Evolutionary conservation across 176 grass and related monocot species (phyloP).

Genomic region (Tillandsia leiboldiana): DNA sequence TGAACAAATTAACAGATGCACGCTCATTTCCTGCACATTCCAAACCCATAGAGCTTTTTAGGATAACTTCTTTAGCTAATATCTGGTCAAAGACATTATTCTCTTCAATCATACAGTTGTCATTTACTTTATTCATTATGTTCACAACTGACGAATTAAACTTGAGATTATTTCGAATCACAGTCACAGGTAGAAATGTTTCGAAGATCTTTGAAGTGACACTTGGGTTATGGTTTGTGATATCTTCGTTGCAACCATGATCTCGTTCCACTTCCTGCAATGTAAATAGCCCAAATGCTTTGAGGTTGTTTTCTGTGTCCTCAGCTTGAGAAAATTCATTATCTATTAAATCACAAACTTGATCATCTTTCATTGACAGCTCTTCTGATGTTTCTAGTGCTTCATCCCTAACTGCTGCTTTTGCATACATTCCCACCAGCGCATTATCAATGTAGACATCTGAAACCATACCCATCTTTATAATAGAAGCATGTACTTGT

Average conservation of each 20-base stretch:
- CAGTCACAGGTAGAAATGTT: conserved; percentile 17
- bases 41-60: not conserved
- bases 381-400: conserved; percentile 20
- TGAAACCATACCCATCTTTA: conserved; percentile 87
- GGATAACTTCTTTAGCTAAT: conserved; percentile 1
- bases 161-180: conserved; percentile 22
- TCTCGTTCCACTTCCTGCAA: conserved; percentile 36
- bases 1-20: conserved; percentile 16
- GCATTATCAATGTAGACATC: conserved; percentile 77
- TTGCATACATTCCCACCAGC: conserved; percentile 75
- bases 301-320: conserved; percentile 22
- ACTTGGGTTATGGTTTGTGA: conserved; percentile 17
- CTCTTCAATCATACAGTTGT: conserved; percentile 16
- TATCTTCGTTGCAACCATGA: conserved; percentile 12
- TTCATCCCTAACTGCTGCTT: conserved; percentile 27
- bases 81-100: conserved; percentile 8
- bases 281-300: conserved; percentile 43
- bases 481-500: conserved; percentile 81
- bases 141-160: conserved; percentile 14
- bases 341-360: conserved; percentile 7
- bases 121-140: conserved; percentile 7
- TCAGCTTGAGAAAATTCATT: conserved; percentile 24
- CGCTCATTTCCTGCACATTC: conserved; percentile 15
- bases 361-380: conserved; percentile 13
- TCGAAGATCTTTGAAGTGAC: conserved; percentile 29